phyloP scores from a whole-genome alignment of 306 rosid species.

The Inga leiocalycina region DNA sequence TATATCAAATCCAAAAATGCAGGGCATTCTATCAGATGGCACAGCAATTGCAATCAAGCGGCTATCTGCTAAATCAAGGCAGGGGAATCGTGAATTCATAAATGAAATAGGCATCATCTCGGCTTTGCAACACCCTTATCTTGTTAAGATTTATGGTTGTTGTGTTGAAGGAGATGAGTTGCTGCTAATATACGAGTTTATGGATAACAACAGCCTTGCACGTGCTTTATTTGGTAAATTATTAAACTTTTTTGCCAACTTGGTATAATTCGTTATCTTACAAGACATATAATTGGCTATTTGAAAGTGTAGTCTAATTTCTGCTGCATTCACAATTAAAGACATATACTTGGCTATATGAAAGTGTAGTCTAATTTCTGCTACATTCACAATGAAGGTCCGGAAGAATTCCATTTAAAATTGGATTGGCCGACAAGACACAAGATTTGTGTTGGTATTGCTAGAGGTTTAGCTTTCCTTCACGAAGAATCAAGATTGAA shows the following conservation, averaged over 20 bases:
- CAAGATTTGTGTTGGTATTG: slow-evolving; percentile 53
- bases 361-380: neutral
- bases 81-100: slow-evolving; percentile 61
- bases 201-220: slow-evolving; percentile 69
- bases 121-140: slow-evolving; percentile 56
- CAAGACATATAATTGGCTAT: neutral
- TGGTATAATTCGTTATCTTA: neutral
- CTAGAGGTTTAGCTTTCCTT: slow-evolving; percentile 58
- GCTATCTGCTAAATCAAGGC: slow-evolving; percentile 52
- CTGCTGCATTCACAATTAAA: neutral
- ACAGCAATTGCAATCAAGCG: slow-evolving; percentile 49
- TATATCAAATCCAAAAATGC: neutral
- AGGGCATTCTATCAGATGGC: slow-evolving; percentile 54
- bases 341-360: neutral
- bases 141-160: slow-evolving; percentile 58
- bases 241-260: neutral
- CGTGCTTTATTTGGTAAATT: slow-evolving; percentile 53
- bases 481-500: slow-evolving; percentile 64
- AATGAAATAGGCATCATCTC: slow-evolving; percentile 64
- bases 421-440: slow-evolving; percentile 56
- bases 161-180: slow-evolving; percentile 56
- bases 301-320: neutral
- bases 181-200: slow-evolving; percentile 52
- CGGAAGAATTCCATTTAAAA: neutral
- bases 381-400: slow-evolving; percentile 15